Evolutionary conservation across 306 rosid species (phyloP).

Genomic region (Pyrus betulifolia): DNA sequence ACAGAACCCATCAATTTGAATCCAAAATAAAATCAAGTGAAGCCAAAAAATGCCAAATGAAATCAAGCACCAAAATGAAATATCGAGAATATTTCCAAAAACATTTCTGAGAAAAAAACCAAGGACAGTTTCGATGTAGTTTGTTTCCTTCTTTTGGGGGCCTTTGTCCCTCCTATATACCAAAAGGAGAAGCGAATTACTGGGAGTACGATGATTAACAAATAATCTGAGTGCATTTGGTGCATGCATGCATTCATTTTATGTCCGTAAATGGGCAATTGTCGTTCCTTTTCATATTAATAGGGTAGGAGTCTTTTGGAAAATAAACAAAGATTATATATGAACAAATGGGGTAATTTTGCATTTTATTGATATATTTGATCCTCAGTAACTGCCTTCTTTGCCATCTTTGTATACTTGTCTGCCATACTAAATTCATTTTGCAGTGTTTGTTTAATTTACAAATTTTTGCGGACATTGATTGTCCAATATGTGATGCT

Average conservation of each 20-base stretch:
- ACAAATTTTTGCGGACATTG: not conserved
- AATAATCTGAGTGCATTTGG: not conserved
- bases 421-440: not conserved
- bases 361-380: not conserved
- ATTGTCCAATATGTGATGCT: not conserved
- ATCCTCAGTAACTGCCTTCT: not conserved
- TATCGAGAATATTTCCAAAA: not conserved
- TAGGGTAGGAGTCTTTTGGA: not conserved
- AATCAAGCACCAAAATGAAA: not conserved
- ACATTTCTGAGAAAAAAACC: not conserved
- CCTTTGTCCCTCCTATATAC: not conserved
- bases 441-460: not conserved
- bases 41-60: not conserved
- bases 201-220: not conserved
- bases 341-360: not conserved
- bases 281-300: not conserved
- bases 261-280: not conserved
- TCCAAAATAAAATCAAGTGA: not conserved
- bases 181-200: not conserved
- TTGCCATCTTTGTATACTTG: not conserved
- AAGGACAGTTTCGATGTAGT: not conserved
- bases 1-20: not conserved
- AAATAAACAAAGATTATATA: not conserved
- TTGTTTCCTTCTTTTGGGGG: not conserved
- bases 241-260: not conserved